phyloP scores from a whole-genome alignment of 106 monocot species.

The Acorus gramineus region DNA sequence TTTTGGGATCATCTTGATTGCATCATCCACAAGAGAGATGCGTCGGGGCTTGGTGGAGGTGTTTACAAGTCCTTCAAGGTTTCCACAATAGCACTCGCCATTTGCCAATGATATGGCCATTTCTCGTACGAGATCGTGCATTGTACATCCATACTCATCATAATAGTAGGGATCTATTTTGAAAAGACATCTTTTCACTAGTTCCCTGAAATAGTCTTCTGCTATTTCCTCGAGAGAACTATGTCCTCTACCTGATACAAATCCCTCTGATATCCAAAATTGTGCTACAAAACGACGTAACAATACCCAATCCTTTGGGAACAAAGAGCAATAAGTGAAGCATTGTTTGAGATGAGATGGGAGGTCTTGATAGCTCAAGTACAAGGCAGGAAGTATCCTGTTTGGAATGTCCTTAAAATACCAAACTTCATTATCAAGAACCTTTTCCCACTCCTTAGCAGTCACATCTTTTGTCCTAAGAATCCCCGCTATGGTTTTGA shows the following conservation, averaged over 20 bases:
- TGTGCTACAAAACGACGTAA: no score
- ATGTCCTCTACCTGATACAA: slow-evolving; percentile 5
- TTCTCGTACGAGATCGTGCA: slow-evolving; percentile 20
- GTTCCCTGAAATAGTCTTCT: slow-evolving; percentile 16
- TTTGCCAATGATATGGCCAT: slow-evolving; percentile 17
- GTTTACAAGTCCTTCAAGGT: no score
- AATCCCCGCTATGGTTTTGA: slow-evolving; percentile 9
- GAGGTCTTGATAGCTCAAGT: no score
- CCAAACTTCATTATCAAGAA: background rate
- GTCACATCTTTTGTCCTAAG: slow-evolving; percentile 1
- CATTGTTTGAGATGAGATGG: no score
- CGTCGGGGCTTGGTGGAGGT: no score
- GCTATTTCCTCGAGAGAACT: slow-evolving; percentile 12
- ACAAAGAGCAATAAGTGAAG: no score
- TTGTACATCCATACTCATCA: slow-evolving; percentile 6
- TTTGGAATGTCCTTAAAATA: no score
- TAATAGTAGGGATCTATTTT: background rate
- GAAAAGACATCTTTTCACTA: slow-evolving; percentile 19
- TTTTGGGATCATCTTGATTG: no score
- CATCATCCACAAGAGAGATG: no score
- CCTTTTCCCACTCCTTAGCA: slow-evolving; percentile 1
- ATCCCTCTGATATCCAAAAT: slow-evolving; percentile 23
- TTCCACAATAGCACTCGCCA: no score
- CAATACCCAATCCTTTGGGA: no score
- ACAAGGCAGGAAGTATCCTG: no score